phyloP scores from a whole-genome alignment of 345 rosid genomes.

The Populus pruinosa region DNA sequence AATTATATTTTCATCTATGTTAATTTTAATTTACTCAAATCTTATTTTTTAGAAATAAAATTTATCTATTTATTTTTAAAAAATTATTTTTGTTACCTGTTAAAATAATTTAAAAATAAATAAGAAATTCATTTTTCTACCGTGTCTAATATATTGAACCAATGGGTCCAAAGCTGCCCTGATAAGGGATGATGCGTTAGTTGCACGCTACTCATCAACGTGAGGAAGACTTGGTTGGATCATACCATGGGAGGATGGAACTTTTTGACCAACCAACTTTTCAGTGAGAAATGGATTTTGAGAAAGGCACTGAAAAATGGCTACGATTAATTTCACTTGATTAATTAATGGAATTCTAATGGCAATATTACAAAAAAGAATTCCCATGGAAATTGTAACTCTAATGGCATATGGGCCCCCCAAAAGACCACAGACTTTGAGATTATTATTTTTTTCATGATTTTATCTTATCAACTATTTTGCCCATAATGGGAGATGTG shows the following conservation, averaged over 20 bases:
- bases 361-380: not conserved
- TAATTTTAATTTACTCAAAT: rapidly evolving
- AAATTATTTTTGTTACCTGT: too few species aligned
- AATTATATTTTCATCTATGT: too few species aligned
- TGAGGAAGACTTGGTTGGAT: not conserved
- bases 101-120: too few species aligned
- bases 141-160: not conserved
- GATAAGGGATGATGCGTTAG: too few species aligned
- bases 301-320: not conserved
- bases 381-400: not conserved
- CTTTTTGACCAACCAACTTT: too few species aligned
- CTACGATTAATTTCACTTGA: not conserved
- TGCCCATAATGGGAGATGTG: not conserved
- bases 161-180: not conserved
- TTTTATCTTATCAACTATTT: not conserved
- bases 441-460: not conserved
- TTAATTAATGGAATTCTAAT: not conserved
- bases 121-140: too few species aligned
- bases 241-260: not conserved
- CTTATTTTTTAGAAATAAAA: too few species aligned
- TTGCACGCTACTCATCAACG: not conserved
- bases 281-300: not conserved
- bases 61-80: too few species aligned
- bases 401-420: not conserved
- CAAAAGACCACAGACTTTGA: not conserved